Conservation (phyloP, 768 basidiomycete species). For the Boletus tomentosulus region DNA sequence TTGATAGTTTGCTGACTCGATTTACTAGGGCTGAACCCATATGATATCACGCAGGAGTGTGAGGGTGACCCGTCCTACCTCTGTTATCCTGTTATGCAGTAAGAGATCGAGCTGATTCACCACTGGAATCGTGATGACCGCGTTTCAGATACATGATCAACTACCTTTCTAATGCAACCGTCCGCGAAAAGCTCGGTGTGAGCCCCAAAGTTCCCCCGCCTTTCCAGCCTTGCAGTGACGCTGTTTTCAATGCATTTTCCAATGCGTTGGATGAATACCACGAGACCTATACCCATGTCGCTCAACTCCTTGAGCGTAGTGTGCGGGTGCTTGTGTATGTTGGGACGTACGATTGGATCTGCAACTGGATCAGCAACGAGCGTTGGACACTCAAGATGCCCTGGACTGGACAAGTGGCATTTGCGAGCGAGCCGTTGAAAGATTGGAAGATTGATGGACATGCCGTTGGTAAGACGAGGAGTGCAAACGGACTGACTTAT, state of each 20-base stretch:
- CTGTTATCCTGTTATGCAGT: slow-evolving; percentile 58
- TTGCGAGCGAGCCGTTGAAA: too few relatives aligned
- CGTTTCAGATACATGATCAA: slow-evolving; percentile 44
- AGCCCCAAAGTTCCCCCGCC: slow-evolving; percentile 37
- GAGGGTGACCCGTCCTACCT: slow-evolving; percentile 45
- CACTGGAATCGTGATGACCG: not conserved
- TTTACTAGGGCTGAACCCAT: slow-evolving; percentile 45
- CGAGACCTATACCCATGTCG: slow-evolving; percentile 4
- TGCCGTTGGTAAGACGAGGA: slow-evolving; percentile 51
- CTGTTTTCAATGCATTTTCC: slow-evolving; percentile 46
- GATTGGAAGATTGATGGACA: slow-evolving; percentile 54
- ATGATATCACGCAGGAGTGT: slow-evolving; percentile 63
- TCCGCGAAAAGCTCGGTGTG: slow-evolving; percentile 56
- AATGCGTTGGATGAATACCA: slow-evolving; percentile 38
- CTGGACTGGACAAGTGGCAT: too few relatives aligned
- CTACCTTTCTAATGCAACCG: slow-evolving; percentile 56
- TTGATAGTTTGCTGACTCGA: not conserved
- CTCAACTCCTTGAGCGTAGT: too few relatives aligned
- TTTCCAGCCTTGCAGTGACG: slow-evolving; percentile 34
- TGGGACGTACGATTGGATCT: too few relatives aligned
- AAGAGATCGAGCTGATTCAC: not conserved
- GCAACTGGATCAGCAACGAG: too few relatives aligned
- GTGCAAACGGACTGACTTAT: slow-evolving; percentile 54
- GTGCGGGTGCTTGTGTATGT: too few relatives aligned
- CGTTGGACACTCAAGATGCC: too few relatives aligned